Conservation (phyloP, 208 protist species). For the Porcisia hertigi region DNA sequence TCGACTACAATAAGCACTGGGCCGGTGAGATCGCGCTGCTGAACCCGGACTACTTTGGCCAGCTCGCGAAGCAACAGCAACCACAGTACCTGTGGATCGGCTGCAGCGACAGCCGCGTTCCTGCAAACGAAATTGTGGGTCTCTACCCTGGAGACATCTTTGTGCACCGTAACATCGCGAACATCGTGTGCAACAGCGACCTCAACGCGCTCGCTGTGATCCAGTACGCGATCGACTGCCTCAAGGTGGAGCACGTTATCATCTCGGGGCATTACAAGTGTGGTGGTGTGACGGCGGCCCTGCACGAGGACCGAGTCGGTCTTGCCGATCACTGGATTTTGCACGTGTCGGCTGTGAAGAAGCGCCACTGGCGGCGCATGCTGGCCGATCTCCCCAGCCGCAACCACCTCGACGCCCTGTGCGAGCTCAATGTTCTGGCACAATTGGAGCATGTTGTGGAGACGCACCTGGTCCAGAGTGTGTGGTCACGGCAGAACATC, state of each 20-base stretch:
- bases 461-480: constrained; percentile 57
- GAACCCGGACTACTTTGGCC: constrained; percentile 89
- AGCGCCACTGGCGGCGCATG: constrained; percentile 71
- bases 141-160: constrained; percentile 92
- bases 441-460: constrained; percentile 69
- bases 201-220: constrained; percentile 91
- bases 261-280: constrained; percentile 94
- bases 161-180: constrained; percentile 95
- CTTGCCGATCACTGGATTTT: constrained; percentile 84
- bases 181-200: constrained; percentile 91
- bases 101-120: constrained; percentile 89
- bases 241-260: constrained; percentile 95
- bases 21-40: constrained; percentile 61
- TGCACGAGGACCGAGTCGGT: constrained; percentile 55
- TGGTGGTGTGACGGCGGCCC: constrained; percentile 88
- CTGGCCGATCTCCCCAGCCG: constrained; percentile 38
- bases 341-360: constrained; percentile 68
- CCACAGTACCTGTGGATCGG: constrained; percentile 95
- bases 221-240: constrained; percentile 93
- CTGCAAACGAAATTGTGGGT: constrained; percentile 89
- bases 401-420: constrained; percentile 59
- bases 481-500: constrained; percentile 53
- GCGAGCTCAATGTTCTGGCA: constrained; percentile 78
- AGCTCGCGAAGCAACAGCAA: constrained; percentile 74
- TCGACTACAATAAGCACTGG: constrained; percentile 92